Evolutionary conservation across 1,284 basidiomycete species (phyloP).

Genomic region (Cutaneotrichosporon cutaneum): DNA sequence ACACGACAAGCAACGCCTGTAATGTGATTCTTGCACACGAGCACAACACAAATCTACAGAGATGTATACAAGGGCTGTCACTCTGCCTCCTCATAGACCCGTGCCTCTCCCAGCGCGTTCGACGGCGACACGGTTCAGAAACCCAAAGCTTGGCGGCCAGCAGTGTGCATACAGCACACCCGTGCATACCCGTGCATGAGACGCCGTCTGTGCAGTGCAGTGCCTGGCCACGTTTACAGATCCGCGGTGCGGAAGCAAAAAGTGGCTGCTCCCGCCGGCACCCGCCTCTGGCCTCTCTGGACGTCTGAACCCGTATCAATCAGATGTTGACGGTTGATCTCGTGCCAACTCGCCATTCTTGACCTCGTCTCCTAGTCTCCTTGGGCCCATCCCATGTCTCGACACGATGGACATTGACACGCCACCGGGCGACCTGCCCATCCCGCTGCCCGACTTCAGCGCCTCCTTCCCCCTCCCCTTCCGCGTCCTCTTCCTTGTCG

Average conservation of each 20-base stretch:
- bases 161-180: no score
- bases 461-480: conserved; percentile 75
- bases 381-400: neutral
- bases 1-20: neutral
- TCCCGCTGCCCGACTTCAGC: conserved; percentile 56
- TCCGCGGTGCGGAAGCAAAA: neutral
- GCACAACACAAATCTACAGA: no score
- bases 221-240: neutral
- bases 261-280: neutral
- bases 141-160: no score
- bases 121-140: no score
- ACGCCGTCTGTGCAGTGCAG: no score
- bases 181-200: no score
- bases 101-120: no score
- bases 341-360: neutral
- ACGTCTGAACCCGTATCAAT: no score
- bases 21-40: neutral
- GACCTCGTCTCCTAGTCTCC: neutral
- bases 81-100: no score
- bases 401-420: conserved; percentile 11
- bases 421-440: neutral
- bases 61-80: neutral
- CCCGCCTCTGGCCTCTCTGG: neutral
- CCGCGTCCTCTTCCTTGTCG: conserved; percentile 70
- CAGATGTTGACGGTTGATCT: neutral